These are phyloP conservation scores for Colletotrichum costaricense DNA, from an alignment of 2,329 filamentous ascomycete species.

Conservation along the genomic window DNA sequence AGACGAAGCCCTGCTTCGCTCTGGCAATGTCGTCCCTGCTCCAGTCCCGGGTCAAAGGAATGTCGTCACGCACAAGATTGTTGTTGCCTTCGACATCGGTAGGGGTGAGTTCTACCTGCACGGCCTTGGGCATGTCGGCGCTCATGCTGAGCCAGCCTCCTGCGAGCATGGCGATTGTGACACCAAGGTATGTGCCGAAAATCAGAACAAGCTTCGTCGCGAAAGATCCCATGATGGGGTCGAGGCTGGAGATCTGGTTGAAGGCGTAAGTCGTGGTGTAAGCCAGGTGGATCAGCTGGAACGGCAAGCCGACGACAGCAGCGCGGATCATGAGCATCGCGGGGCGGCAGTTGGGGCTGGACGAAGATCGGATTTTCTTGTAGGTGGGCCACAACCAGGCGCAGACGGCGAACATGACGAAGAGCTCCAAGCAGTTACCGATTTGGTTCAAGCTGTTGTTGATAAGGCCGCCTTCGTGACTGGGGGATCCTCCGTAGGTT, in stretches of 20 bases:
- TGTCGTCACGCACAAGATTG: conserved; percentile 21
- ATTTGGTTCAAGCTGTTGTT: conserved; percentile 35
- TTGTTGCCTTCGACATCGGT: conserved; percentile 15
- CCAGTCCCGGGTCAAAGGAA: conserved; percentile 9
- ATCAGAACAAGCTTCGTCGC: conserved; percentile 38
- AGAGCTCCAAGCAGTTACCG: conserved; percentile 39
- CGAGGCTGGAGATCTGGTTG: conserved; percentile 31
- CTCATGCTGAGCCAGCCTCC: conserved; percentile 35
- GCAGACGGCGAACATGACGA: conserved; percentile 38
- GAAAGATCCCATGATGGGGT: conserved; percentile 39
- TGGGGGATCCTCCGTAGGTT: conserved; percentile 37
- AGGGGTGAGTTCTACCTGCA: conserved; percentile 3
- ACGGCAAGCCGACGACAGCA: conserved; percentile 36
- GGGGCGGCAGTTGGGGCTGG: conserved; percentile 32
- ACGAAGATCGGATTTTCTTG: conserved; percentile 20
- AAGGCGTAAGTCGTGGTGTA: conserved; percentile 41
- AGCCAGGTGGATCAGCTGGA: conserved; percentile 38
- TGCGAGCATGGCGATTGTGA: conserved; percentile 13
- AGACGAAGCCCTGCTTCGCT: conserved; percentile 21
- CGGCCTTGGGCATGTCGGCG: conserved; percentile 8
- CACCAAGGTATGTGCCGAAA: conserved; percentile 37
- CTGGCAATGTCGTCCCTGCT: conserved; percentile 13
- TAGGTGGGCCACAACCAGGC: conserved; percentile 39
- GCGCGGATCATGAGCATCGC: conserved; percentile 36
- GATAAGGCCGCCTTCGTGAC: conserved; percentile 30